These are phyloP conservation scores for Misopates orontium DNA, from an alignment of 257 asterid species.

Conservation along the genomic window DNA sequence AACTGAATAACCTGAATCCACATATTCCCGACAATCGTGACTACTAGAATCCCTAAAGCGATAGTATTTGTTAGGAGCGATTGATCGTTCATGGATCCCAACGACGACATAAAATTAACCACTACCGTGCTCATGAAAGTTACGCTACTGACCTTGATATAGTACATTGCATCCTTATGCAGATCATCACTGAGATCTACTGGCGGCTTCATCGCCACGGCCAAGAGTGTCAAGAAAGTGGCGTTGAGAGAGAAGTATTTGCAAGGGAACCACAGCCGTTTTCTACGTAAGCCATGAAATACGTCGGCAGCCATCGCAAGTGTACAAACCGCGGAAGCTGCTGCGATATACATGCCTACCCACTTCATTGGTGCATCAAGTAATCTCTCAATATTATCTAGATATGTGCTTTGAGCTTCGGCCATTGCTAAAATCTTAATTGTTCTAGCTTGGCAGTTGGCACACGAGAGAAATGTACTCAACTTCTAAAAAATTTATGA, in stretches of 20 bases:
- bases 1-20: conserved; percentile 30
- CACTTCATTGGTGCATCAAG: conserved; percentile 34
- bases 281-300: conserved; percentile 27
- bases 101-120: conserved; percentile 30
- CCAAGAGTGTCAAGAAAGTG: conserved; percentile 33
- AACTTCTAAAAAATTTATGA: too few relatives aligned
- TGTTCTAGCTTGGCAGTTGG: too few relatives aligned
- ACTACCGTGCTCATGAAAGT: conserved; percentile 33
- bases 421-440: too few relatives aligned
- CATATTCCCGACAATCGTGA: conserved; percentile 27
- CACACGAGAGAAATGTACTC: too few relatives aligned
- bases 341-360: conserved; percentile 26
- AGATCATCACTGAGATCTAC: conserved; percentile 40
- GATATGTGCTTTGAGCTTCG: too few relatives aligned
- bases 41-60: conserved; percentile 31
- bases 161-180: conserved; percentile 35
- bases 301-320: conserved; percentile 32
- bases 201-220: conserved; percentile 43
- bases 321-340: conserved; percentile 20
- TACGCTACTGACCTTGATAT: conserved; percentile 35
- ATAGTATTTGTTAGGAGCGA: conserved; percentile 28
- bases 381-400: too few relatives aligned
- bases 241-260: conserved; percentile 39
- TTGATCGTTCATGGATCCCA: conserved; percentile 38
- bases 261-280: conserved; percentile 40